phyloP scores from a whole-genome alignment of 1,284 basidiomycete species.

The Prillingera fragicola region DNA sequence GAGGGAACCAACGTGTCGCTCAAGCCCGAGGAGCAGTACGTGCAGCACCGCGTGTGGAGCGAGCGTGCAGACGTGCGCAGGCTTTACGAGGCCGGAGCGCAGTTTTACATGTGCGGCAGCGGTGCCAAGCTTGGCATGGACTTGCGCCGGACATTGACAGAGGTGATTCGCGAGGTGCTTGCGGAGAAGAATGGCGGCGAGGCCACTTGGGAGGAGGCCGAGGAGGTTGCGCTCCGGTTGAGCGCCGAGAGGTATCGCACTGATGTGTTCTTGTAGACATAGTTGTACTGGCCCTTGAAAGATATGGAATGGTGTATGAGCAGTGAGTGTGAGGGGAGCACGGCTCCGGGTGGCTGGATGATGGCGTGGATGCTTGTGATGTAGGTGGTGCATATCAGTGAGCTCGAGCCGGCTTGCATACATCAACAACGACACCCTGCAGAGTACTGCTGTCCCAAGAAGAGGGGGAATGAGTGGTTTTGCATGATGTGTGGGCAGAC shows the following conservation, averaged over 20 bases:
- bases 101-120: slow-evolving; percentile 54
- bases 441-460: too few relatives aligned
- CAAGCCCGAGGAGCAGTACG: slow-evolving; percentile 3
- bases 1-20: not conserved
- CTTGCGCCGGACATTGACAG: slow-evolving; percentile 12
- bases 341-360: too few relatives aligned
- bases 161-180: slow-evolving; percentile 10
- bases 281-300: too few relatives aligned
- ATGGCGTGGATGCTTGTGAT: too few relatives aligned
- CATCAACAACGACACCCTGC: too few relatives aligned
- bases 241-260: slow-evolving; percentile 10
- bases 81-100: slow-evolving; percentile 46
- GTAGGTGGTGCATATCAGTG: too few relatives aligned
- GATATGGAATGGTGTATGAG: too few relatives aligned
- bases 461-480: too few relatives aligned
- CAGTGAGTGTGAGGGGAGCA: too few relatives aligned
- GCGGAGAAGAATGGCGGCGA: not conserved
- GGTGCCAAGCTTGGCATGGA: slow-evolving; percentile 20
- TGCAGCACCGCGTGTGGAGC: slow-evolving; percentile 51
- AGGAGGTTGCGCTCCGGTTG: slow-evolving; percentile 5
- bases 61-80: slow-evolving; percentile 48
- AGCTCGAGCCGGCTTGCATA: too few relatives aligned
- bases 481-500: too few relatives aligned
- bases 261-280: slow-evolving; percentile 9
- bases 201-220: not conserved